Evolutionary conservation across 2,329 filamentous ascomycete genomes (phyloP).

Genomic region (Pseudopyrenochaeta lycopersici): DNA sequence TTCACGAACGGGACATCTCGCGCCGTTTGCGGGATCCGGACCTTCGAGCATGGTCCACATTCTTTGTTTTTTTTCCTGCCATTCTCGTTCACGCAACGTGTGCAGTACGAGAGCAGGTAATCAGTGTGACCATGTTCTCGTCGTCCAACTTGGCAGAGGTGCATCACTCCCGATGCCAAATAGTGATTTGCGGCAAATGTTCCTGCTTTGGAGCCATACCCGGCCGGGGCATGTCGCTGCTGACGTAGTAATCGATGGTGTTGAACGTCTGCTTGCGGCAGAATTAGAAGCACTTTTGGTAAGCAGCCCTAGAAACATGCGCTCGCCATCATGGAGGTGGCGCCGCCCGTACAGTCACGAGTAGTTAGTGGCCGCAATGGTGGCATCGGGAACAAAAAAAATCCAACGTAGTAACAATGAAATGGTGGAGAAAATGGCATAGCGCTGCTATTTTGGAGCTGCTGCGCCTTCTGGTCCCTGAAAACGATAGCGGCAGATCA

Average conservation of each 20-base stretch:
- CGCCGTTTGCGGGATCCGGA: constrained; percentile 5
- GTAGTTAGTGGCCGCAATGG: constrained; percentile 18
- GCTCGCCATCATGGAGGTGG: constrained; percentile 21
- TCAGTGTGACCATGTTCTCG: constrained; percentile 1
- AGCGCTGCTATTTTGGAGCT: constrained; percentile 46
- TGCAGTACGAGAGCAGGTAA: background rate
- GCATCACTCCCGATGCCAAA: background rate
- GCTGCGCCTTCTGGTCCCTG: constrained; percentile 43
- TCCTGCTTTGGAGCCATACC: constrained; percentile 6
- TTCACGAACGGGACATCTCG: background rate
- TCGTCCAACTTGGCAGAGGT: background rate
- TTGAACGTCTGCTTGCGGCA: constrained; percentile 19
- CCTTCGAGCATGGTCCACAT: background rate
- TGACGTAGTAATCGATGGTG: constrained; percentile 28
- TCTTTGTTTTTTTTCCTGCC: background rate
- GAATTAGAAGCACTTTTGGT: constrained; percentile 29
- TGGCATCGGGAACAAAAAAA: constrained; percentile 26
- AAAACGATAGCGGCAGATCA: constrained; percentile 41
- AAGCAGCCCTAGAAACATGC: constrained; percentile 15
- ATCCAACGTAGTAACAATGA: constrained; percentile 19
- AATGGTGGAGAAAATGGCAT: constrained; percentile 25
- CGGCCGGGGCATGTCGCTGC: constrained; percentile 15
- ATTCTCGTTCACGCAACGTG: background rate
- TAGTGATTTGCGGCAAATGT: constrained; percentile 25
- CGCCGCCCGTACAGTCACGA: constrained; percentile 19